phyloP scores from a whole-genome alignment of 192 early-diverging fungal genomes.

The Coemansia sp. region DNA sequence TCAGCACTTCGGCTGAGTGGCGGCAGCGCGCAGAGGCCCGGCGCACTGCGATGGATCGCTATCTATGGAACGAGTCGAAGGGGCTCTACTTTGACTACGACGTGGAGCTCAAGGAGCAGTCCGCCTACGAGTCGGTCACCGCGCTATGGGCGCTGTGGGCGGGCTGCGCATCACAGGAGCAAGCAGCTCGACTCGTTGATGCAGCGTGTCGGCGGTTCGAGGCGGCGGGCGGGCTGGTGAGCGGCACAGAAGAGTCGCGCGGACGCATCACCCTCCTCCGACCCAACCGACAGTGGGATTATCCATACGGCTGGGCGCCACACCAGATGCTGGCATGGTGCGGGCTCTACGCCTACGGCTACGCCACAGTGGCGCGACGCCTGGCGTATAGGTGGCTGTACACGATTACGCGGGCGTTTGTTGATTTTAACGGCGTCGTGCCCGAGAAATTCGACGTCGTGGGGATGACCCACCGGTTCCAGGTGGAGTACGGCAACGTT shows the following conservation, averaged over 20 bases:
- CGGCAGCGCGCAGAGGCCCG: conserved; percentile 61
- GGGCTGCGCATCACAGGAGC: conserved; percentile 66
- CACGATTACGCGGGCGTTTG: conserved; percentile 92
- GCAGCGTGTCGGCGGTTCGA: conserved; percentile 77
- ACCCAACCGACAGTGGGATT: conserved; percentile 96
- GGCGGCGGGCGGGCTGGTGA: conserved; percentile 86
- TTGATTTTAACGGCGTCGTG: conserved; percentile 95
- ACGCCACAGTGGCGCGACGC: conserved; percentile 65
- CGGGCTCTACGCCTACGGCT: conserved; percentile 83
- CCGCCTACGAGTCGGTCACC: conserved; percentile 85
- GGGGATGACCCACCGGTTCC: conserved; percentile 79
- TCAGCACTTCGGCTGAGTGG: conserved; percentile 60
- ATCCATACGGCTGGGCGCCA: conserved; percentile 94
- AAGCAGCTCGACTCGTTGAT: conserved; percentile 75
- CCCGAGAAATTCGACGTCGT: conserved; percentile 98
- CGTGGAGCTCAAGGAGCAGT: conserved; percentile 61
- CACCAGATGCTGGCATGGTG: conserved; percentile 98
- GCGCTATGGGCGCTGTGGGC: conserved; percentile 93
- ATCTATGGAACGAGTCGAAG: conserved; percentile 80
- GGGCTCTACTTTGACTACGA: conserved; percentile 91
- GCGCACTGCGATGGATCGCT: conserved; percentile 67
- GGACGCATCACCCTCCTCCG: conserved; percentile 76
- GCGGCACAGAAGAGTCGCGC: conserved; percentile 87
- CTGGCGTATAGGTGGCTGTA: conserved; percentile 95
- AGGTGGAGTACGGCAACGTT: conserved; percentile 97